Conservation (phyloP, 75 land plant species). For the Pinus taeda region DNA sequence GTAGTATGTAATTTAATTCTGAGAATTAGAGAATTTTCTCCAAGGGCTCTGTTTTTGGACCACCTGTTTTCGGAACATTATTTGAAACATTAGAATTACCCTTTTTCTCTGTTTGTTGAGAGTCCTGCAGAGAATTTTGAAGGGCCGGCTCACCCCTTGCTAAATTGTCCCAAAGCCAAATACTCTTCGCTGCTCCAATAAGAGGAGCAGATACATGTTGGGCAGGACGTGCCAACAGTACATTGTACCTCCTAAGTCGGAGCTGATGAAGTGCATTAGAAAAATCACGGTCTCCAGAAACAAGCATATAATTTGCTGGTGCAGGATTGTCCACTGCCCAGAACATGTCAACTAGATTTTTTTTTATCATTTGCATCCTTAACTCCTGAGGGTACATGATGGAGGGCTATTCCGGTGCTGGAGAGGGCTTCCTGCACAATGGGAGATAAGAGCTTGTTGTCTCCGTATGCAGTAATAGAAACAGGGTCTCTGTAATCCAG, state of each 20-base stretch:
- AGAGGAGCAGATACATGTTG: conserved; percentile 55
- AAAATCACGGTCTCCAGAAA: conserved; percentile 83
- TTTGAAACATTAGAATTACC: conserved; percentile 14
- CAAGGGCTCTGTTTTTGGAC: neutral
- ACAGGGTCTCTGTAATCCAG: conserved; percentile 53
- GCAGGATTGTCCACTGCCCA: conserved; percentile 88
- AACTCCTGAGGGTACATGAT: conserved; percentile 76
- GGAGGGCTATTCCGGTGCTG: conserved; percentile 66
- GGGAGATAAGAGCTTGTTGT: conserved; percentile 31
- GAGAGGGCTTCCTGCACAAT: conserved; percentile 49
- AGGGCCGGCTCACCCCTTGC: conserved; percentile 34
- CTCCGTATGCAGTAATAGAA: conserved; percentile 61
- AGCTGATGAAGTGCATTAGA: conserved; percentile 73
- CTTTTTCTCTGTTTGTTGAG: neutral
- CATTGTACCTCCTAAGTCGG: conserved; percentile 65
- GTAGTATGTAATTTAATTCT: neutral
- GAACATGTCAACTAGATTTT: conserved; percentile 68
- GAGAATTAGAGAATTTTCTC: neutral
- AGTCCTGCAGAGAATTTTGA: conserved; percentile 15
- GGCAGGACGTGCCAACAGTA: conserved; percentile 66
- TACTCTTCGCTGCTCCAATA: conserved; percentile 67
- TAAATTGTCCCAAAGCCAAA: conserved; percentile 72
- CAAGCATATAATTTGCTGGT: conserved; percentile 76
- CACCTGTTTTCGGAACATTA: conserved; percentile 1
- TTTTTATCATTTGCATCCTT: conserved; percentile 85